Percentiles rank a stretch among this genome's conserved stretches.
Conservation (phyloP, 2,329 filamentous ascomycete species). For the Fusarium sp. region DNA sequence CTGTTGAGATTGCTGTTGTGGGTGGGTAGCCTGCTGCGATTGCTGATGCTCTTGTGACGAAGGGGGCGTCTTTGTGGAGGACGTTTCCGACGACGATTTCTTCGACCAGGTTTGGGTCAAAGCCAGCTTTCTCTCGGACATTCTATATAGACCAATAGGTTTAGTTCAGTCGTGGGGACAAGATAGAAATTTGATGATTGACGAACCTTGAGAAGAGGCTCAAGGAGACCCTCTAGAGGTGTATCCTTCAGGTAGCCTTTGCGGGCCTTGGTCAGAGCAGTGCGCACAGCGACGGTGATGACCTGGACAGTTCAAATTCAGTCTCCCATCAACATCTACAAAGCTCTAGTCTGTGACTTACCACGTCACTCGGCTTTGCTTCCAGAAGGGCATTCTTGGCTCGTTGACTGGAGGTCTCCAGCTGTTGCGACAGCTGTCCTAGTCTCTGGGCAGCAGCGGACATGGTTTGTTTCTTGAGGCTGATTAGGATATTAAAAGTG, state of each 20-base stretch:
- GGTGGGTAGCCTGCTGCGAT: not conserved
- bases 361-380: not conserved
- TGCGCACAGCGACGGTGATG: not conserved
- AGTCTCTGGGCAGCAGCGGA: not conserved
- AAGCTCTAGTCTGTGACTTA: not conserved
- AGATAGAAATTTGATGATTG: not conserved
- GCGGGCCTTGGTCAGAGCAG: not conserved
- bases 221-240: not conserved
- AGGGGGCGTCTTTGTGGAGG: not conserved
- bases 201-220: not conserved
- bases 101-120: not conserved
- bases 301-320: not conserved
- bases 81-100: not conserved
- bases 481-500: not conserved
- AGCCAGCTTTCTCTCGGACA: not conserved
- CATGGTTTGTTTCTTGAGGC: not conserved
- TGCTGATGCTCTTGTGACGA: not conserved
- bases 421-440: not conserved
- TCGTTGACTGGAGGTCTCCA: not conserved
- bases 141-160: not conserved
- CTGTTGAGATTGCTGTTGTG: not conserved
- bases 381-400: not conserved
- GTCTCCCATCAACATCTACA: accelerated
- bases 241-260: not conserved
- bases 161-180: accelerated